Conservation (phyloP, 495 filamentous ascomycete species). For the Penicillium taxi region DNA sequence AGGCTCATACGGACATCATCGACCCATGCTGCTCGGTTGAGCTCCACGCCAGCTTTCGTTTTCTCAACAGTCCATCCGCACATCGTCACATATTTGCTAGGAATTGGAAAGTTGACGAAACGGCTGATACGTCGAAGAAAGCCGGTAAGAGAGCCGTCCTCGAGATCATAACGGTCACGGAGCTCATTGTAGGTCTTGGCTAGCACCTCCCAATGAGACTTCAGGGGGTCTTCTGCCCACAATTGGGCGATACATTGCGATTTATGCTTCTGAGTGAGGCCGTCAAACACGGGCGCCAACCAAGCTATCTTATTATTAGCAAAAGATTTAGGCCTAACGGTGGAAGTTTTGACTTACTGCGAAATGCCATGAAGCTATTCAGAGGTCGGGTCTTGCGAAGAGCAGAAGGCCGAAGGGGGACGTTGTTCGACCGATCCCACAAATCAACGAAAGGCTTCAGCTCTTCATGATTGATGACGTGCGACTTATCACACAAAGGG, state of each 20-base stretch:
- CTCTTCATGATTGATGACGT: too few relatives aligned
- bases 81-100: background rate
- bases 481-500: too few relatives aligned
- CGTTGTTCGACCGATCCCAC: too few relatives aligned
- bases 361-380: conserved; percentile 43
- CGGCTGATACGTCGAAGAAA: background rate
- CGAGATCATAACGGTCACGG: conserved; percentile 36
- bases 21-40: too few relatives aligned
- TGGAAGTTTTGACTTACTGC: conserved; percentile 30
- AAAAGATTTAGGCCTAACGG: background rate
- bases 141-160: conserved; percentile 8
- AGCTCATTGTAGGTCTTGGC: conserved; percentile 43
- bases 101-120: background rate
- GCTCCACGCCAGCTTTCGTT: too few relatives aligned
- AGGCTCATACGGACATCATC: too few relatives aligned
- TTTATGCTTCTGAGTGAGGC: conserved; percentile 33
- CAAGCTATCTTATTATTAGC: conserved; percentile 27
- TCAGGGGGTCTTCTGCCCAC: conserved; percentile 39
- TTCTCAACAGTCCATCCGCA: too few relatives aligned
- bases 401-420: too few relatives aligned
- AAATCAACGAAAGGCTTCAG: too few relatives aligned
- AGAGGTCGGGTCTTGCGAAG: conserved; percentile 21
- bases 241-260: conserved; percentile 34
- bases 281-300: conserved; percentile 31
- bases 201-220: conserved; percentile 41